A percentile compares a stretch with the other conserved stretches of the same genome.
These are phyloP conservation scores for Podochytrium sp. DNA, from an alignment of 192 early-diverging fungal genomes.

Conservation along the genomic window DNA sequence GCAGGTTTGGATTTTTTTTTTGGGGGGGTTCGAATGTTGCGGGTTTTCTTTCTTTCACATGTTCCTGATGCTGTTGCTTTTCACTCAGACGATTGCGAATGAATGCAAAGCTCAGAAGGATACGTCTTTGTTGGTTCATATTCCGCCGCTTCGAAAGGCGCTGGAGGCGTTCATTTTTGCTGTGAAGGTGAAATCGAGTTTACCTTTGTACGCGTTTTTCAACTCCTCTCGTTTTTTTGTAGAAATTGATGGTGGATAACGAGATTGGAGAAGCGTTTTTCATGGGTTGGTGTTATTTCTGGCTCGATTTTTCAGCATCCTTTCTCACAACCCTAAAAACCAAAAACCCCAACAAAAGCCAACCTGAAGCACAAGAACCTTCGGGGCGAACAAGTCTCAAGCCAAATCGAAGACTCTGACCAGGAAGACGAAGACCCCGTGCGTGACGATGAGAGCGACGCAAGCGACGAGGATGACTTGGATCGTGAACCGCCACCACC, in stretches of 20 bases:
- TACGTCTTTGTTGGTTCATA: neutral
- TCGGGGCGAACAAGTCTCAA: slow-evolving; percentile 22
- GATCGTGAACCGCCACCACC: neutral
- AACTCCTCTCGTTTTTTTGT: neutral
- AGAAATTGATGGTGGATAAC: slow-evolving; percentile 29
- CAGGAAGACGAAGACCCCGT: slow-evolving; percentile 16
- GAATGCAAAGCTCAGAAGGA: slow-evolving; percentile 24
- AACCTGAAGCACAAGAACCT: slow-evolving; percentile 29
- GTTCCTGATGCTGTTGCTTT: neutral
- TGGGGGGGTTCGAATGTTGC: too few relatives aligned
- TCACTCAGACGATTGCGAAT: slow-evolving; percentile 6
- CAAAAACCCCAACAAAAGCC: too few relatives aligned
- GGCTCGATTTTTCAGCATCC: neutral
- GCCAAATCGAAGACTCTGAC: slow-evolving; percentile 29
- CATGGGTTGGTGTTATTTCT: slow-evolving; percentile 7
- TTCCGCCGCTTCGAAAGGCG: slow-evolving; percentile 27
- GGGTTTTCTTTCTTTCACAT: too few relatives aligned
- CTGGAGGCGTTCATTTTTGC: slow-evolving; percentile 31
- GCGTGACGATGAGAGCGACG: neutral
- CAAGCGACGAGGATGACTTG: neutral
- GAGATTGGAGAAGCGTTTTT: slow-evolving; percentile 23
- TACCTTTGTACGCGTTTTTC: neutral
- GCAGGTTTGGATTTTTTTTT: too few relatives aligned
- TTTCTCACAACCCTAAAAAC: too few relatives aligned
- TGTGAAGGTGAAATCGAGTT: slow-evolving; percentile 19